A percentile compares a stretch with the other conserved stretches of the same genome.
Evolutionary conservation across 164 flowering plant species (phyloP).

Genomic region (Kalanchoe fedtschenkoi): DNA sequence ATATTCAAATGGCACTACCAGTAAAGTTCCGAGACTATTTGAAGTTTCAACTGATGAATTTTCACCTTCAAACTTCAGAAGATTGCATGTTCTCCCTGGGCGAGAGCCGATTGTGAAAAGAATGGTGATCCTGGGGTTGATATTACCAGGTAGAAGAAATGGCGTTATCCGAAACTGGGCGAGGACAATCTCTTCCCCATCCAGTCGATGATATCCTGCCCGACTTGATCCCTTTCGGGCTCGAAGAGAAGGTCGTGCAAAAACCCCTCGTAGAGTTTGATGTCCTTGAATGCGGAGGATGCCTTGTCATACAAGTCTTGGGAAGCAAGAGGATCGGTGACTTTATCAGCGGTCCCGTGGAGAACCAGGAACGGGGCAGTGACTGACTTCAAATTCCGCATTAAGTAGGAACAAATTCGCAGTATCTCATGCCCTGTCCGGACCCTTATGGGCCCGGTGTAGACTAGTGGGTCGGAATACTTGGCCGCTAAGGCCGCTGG

Average conservation of each 20-base stretch:
- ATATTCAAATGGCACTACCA: no score
- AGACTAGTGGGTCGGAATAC: slow-evolving; percentile 91
- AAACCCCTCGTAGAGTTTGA: slow-evolving; percentile 87
- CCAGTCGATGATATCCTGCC: slow-evolving; percentile 76
- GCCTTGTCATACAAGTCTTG: slow-evolving; percentile 76
- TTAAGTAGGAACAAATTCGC: slow-evolving; percentile 66
- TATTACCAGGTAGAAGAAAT: background rate
- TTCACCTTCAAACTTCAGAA: no score
- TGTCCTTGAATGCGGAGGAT: slow-evolving; percentile 67
- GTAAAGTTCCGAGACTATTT: no score
- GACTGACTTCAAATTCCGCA: slow-evolving; percentile 63
- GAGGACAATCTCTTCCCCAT: slow-evolving; percentile 46
- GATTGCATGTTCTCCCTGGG: background rate
- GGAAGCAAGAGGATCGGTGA: slow-evolving; percentile 90
- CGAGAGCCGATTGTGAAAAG: background rate
- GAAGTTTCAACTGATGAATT: no score
- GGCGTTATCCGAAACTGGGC: background rate
- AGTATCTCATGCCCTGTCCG: slow-evolving; percentile 95
- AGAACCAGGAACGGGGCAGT: slow-evolving; percentile 90
- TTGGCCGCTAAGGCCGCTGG: slow-evolving; percentile 84
- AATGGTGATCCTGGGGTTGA: background rate
- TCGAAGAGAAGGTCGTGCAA: slow-evolving; percentile 94
- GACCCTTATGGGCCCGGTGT: slow-evolving; percentile 92
- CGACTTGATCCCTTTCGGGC: slow-evolving; percentile 85
- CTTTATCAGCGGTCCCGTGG: slow-evolving; percentile 87